Evolutionary conservation across 1,139 yeast species (phyloP), one percentile per base, ranked within the genome.

Genomic region (Zygosaccharomyces sapae): DNA sequence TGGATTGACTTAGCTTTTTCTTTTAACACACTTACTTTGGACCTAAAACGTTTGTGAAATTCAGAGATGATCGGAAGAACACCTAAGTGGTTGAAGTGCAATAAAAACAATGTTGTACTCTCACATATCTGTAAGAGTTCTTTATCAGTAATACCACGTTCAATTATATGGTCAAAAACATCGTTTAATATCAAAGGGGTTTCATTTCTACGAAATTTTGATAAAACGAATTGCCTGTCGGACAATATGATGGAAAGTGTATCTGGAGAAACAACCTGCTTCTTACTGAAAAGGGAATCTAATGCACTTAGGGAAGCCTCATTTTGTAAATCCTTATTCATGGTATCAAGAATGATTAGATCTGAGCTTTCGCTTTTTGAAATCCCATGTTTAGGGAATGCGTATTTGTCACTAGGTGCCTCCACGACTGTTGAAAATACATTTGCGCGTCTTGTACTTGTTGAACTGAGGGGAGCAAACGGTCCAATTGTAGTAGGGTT

Each of bases 1-100:
- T 64, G 67, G 13, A 65, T 58, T 2, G 66, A 59, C 47, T 63
- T 65, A 4, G 64, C 61, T 35, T 52, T 55, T 5, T 52, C 51
- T 29, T 54, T 47, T 16, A 57, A 34, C 10, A 39, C 18, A 34
- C 47, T 50, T 3, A 61, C 61, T 41, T 59, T 63, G 1, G 56
- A 48, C 22, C 65, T 51, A 40, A 63, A 65, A 5, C 44, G 48
- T 20, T 44, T 52, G 38, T 63, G 66, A 36, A 63, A 65, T 5
- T 51, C 47, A 13, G 55, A 53, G 4, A 63, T 48, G 2, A 51
- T 27, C 5, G 50, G 47, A 44, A 50, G 52, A 2, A 61, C 19
- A 7, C 51, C 48, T 1, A 58, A 54, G 3, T 51, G 44, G 30
- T 61, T 52, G n/a, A 58, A 46, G 13, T 50, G 53, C 35, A 52